Evolutionary conservation across 345 rosid genomes (phyloP).

Genomic region (Barbarea vulgaris): DNA sequence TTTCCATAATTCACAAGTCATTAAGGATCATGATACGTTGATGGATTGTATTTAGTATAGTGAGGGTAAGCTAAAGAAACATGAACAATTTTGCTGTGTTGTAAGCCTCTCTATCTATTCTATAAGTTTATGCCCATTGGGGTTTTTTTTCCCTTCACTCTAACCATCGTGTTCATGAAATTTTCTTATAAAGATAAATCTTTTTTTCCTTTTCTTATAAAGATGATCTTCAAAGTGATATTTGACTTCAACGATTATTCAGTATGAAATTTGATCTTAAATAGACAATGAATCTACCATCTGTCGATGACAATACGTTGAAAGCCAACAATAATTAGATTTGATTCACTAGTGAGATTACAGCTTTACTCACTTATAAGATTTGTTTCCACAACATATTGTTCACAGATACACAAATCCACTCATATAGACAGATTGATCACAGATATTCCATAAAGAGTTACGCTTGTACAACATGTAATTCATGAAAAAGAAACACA

Average conservation of each 20-base stretch:
- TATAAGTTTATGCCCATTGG: not conserved
- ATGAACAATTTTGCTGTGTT: conserved; percentile 17
- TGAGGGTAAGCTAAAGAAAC: conserved; percentile 9
- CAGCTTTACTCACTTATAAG: not conserved
- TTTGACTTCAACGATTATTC: not conserved
- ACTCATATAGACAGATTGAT: too few relatives aligned
- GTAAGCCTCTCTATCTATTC: not conserved
- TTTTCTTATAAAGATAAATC: too few relatives aligned
- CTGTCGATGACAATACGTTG: not conserved
- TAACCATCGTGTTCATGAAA: not conserved
- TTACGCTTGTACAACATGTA: not conserved
- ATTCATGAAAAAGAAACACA: not conserved
- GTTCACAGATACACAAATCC: not conserved
- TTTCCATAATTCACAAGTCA: not conserved
- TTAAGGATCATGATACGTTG: not conserved
- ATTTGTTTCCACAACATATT: not conserved
- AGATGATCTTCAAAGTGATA: not conserved
- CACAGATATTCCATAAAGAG: not conserved
- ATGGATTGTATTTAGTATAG: conserved; percentile 9
- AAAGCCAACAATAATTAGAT: not conserved
- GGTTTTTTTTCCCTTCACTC: not conserved
- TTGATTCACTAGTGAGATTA: not conserved
- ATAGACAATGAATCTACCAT: not conserved
- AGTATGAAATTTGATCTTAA: not conserved
- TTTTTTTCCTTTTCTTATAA: not conserved